phyloP scores from a whole-genome alignment of 768 basidiomycete species.

The Hypholoma fasciculare region DNA sequence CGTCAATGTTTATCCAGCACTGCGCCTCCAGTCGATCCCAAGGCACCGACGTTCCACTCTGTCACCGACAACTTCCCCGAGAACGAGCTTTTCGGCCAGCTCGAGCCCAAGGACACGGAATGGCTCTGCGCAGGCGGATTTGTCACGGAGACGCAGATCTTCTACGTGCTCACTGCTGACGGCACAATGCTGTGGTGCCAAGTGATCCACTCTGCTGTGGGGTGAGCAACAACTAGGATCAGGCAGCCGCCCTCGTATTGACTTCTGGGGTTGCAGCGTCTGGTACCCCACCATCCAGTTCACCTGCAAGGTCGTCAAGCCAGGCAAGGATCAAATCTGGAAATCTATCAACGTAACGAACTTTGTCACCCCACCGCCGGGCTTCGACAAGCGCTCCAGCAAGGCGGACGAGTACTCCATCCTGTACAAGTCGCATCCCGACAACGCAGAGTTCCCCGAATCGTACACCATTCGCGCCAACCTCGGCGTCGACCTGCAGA shows the following conservation, averaged over 20 bases:
- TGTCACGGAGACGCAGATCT: constrained; percentile 86
- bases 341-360: constrained; percentile 84
- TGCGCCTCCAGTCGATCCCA: constrained; percentile 56
- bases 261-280: constrained; percentile 47
- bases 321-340: constrained; percentile 77
- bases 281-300: constrained; percentile 97
- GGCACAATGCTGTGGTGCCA: constrained; percentile 80
- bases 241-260: constrained; percentile 6
- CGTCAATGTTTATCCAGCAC: constrained; percentile 39
- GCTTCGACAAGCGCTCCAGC: constrained; percentile 82
- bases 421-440: constrained; percentile 57
- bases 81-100: constrained; percentile 70
- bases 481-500: constrained; percentile 75
- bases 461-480: constrained; percentile 79
- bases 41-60: constrained; percentile 80
- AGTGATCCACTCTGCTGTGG: constrained; percentile 85
- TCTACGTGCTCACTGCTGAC: constrained; percentile 81
- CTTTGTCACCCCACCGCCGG: constrained; percentile 73
- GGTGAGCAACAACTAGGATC: constrained; percentile 50
- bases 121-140: constrained; percentile 87
- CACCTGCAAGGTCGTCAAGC: constrained; percentile 85
- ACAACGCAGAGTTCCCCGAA: constrained; percentile 61
- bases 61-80: constrained; percentile 62
- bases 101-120: constrained; percentile 73
- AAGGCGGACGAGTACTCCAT: constrained; percentile 86